These are phyloP conservation scores for Acanthamoeba lenticulata DNA, from an alignment of 208 protist genomes.

Conservation along the genomic window DNA sequence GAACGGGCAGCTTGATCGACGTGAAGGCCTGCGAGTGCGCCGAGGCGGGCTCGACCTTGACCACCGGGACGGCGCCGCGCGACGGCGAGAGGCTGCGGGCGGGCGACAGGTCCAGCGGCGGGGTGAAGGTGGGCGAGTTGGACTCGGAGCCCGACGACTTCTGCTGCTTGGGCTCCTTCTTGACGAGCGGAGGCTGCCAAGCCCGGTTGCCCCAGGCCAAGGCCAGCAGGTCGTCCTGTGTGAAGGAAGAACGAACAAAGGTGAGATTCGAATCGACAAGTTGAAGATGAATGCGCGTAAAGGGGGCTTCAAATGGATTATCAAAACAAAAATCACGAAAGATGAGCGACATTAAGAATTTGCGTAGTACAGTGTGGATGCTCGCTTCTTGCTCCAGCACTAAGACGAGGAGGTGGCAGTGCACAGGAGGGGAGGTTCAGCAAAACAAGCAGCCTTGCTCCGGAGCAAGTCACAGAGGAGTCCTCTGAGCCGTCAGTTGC, in stretches of 20 bases:
- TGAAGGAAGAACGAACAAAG: neutral
- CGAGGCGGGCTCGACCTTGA: neutral
- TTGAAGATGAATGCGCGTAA: no score
- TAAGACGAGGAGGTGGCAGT: no score
- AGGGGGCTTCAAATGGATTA: no score
- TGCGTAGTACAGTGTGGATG: no score
- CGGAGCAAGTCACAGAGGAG: no score
- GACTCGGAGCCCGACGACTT: neutral
- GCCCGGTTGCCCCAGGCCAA: conserved; percentile 2
- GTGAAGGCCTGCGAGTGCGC: neutral
- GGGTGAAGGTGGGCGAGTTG: neutral
- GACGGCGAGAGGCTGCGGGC: neutral
- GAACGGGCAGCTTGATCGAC: neutral
- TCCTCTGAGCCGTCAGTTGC: no score
- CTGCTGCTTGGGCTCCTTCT: neutral
- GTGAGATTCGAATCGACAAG: neutral
- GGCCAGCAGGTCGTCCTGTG: neutral
- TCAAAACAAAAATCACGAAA: no score
- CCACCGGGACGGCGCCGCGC: neutral
- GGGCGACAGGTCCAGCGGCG: neutral
- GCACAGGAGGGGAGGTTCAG: no score
- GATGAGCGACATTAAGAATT: no score
- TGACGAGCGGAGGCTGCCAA: neutral
- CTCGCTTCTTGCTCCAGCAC: no score
- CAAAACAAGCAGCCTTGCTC: no score